A percentile compares a stretch with the other conserved stretches of the same genome.
Evolutionary conservation across 805 yeast species (phyloP).

Genomic region (Candida suzukii): DNA sequence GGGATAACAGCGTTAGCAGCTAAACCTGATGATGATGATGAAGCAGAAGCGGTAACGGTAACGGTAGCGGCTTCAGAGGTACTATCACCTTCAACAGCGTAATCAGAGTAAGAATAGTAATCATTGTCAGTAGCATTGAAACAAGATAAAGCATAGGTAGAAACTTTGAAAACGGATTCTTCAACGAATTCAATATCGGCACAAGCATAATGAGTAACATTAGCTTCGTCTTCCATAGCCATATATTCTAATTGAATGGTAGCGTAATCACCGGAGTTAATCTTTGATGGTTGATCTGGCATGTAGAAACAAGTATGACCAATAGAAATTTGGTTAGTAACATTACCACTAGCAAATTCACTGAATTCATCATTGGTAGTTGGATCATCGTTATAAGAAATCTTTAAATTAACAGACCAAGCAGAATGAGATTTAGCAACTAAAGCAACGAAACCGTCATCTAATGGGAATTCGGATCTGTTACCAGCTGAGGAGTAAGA

Average conservation of each 20-base stretch:
- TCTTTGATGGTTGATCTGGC: conserved; percentile 33
- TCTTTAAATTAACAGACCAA: conserved; percentile 32
- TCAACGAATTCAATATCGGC: conserved; percentile 38
- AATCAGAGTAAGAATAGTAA: conserved; percentile 26
- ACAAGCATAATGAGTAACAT: conserved; percentile 38
- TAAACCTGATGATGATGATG: conserved; percentile 6
- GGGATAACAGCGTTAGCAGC: conserved; percentile 1
- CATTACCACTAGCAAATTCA: conserved; percentile 31
- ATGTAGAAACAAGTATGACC: conserved; percentile 41
- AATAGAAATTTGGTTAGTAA: conserved; percentile 30
- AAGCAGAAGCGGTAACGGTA: conserved; percentile 7
- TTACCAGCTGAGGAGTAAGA: conserved; percentile 25
- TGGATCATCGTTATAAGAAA: conserved; percentile 34
- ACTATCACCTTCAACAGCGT: conserved; percentile 17
- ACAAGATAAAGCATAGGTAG: conserved; percentile 28
- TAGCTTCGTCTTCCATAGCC: conserved; percentile 32
- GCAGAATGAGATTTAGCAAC: conserved; percentile 34
- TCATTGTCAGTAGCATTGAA: conserved; percentile 34
- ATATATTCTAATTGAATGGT: conserved; percentile 38
- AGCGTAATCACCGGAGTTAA: conserved; percentile 33
- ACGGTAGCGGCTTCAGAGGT: conserved; percentile 6
- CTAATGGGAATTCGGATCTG: conserved; percentile 39
- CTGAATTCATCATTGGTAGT: conserved; percentile 32
- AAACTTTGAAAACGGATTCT: conserved; percentile 29
- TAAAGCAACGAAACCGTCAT: conserved; percentile 39